Conservation (phyloP, 1,139 yeast species). For the Blastobotrys malaysiensis region DNA sequence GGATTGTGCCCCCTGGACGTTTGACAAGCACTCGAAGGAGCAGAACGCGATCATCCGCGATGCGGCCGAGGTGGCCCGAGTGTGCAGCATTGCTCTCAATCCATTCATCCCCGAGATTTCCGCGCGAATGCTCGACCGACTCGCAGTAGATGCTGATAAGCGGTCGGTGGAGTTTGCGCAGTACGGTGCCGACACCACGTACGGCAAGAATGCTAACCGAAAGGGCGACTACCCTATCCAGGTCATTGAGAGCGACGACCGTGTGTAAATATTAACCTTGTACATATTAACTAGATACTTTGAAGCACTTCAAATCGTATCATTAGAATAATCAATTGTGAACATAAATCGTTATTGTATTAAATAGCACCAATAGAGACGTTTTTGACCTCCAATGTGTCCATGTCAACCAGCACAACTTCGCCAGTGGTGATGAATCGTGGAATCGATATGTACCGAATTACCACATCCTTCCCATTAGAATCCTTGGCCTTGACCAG, state of each 20-base stretch:
- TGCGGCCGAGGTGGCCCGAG: conserved; percentile 68
- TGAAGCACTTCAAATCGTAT: too few relatives aligned
- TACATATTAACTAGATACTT: too few relatives aligned
- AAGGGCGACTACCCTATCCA: conserved; percentile 35
- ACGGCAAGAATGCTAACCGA: conserved; percentile 43
- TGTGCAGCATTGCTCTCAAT: conserved; percentile 57
- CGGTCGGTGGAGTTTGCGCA: conserved; percentile 40
- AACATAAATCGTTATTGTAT: too few relatives aligned
- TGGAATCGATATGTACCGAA: conserved; percentile 66
- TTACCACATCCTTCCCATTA: conserved; percentile 29
- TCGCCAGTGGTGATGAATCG: conserved; percentile 60
- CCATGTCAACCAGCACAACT: conserved; percentile 59
- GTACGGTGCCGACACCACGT: conserved; percentile 45
- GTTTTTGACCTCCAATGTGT: conserved; percentile 39
- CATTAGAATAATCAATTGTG: too few relatives aligned
- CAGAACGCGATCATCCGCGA: conserved; percentile 47
- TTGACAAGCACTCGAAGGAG: conserved; percentile 19
- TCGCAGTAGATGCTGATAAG: conserved; percentile 45
- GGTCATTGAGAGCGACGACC: conserved; percentile 6
- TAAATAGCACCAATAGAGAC: background rate
- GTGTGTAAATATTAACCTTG: background rate
- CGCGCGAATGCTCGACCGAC: conserved; percentile 51
- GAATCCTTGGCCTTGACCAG: conserved; percentile 34
- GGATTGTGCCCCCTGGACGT: conserved; percentile 51
- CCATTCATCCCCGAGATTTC: conserved; percentile 72